phyloP scores from a whole-genome alignment of 129 eudicot genomes.

The Ambrosia trifida region DNA sequence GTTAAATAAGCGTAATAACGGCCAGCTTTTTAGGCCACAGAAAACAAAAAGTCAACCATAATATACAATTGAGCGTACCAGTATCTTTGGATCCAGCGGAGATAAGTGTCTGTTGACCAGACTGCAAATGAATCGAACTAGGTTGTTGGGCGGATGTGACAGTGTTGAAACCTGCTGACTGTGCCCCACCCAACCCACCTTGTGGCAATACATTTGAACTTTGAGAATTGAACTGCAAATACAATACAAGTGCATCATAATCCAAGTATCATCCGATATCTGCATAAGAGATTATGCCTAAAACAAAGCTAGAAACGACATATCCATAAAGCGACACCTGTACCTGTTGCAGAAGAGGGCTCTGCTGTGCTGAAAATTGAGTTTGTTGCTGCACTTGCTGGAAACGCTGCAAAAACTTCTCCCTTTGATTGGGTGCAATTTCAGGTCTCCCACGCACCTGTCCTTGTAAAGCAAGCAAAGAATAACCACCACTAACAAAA shows the following conservation, averaged over 20 bases:
- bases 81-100: slow-evolving; percentile 60
- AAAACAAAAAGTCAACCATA: too few relatives aligned
- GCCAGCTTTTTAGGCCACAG: too few relatives aligned
- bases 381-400: slow-evolving; percentile 96
- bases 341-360: slow-evolving; percentile 78
- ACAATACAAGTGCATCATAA: slow-evolving; percentile 21
- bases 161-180: slow-evolving; percentile 53
- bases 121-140: slow-evolving; percentile 52
- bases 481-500: background rate
- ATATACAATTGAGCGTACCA: slow-evolving; percentile 40
- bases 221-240: slow-evolving; percentile 84
- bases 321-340: background rate
- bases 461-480: slow-evolving; percentile 41
- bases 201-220: slow-evolving; percentile 62
- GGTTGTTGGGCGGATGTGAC: slow-evolving; percentile 68
- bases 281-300: background rate
- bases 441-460: slow-evolving; percentile 95
- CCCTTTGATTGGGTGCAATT: slow-evolving; percentile 94
- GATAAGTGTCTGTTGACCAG: slow-evolving; percentile 61
- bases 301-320: background rate
- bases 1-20: too few relatives aligned
- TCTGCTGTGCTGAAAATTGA: slow-evolving; percentile 78
- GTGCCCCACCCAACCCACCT: slow-evolving; percentile 78
- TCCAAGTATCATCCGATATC: background rate
- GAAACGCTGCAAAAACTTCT: slow-evolving; percentile 80